These are phyloP conservation scores for Phytophthora pini DNA, from an alignment of 352 stramenopile genomes.

Conservation along the genomic window DNA sequence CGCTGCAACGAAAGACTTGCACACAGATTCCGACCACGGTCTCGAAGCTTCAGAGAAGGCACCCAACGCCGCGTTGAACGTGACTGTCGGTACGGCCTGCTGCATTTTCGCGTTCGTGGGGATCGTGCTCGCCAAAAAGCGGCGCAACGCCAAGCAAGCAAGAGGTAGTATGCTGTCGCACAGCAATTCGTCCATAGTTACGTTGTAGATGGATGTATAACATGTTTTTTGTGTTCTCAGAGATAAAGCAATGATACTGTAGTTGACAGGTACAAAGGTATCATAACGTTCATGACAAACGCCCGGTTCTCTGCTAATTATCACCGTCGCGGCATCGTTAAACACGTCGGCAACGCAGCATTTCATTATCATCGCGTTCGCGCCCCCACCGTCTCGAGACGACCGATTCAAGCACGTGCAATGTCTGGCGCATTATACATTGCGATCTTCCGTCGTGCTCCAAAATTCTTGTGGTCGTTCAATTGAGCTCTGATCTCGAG, in stretches of 20 bases:
- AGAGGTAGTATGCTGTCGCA: conserved; percentile 6
- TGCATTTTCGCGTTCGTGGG: conserved; percentile 37
- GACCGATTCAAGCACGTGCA: neutral
- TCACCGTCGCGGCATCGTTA: neutral
- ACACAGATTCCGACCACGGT: neutral
- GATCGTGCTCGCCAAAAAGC: conserved; percentile 33
- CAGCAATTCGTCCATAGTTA: conserved; percentile 26
- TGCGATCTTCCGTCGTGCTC: conserved; percentile 16
- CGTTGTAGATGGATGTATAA: conserved; percentile 5
- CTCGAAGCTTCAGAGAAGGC: neutral
- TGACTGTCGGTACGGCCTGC: conserved; percentile 29
- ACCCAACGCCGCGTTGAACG: conserved; percentile 28
- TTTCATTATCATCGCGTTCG: too few relatives aligned
- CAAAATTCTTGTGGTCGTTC: conserved; percentile 40
- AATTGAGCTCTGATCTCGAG: conserved; percentile 19
- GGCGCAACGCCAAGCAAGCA: conserved; percentile 15
- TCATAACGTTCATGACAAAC: too few relatives aligned
- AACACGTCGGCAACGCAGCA: neutral
- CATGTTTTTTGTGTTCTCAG: neutral
- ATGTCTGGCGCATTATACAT: neutral
- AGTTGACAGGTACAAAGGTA: neutral
- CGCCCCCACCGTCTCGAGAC: neutral
- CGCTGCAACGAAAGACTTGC: conserved; percentile 7
- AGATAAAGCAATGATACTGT: neutral
- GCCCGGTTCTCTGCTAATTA: conserved; percentile 1